phyloP scores from a whole-genome alignment of 192 early-diverging fungal species.

The Coemansia sp. region DNA sequence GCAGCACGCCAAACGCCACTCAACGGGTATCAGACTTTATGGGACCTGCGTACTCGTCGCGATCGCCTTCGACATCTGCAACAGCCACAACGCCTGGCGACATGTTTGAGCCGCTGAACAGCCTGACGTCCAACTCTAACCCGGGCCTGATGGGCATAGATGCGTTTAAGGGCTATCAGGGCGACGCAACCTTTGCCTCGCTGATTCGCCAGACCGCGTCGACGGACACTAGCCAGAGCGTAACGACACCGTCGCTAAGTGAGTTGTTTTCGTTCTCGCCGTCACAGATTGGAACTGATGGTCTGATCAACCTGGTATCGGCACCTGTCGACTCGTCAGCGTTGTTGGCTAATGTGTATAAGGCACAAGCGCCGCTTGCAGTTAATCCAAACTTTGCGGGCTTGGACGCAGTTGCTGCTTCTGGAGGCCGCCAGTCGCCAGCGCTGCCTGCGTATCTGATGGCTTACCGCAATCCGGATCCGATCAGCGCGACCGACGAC shows the following conservation, averaged over 20 bases:
- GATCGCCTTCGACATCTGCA: constrained; percentile 12
- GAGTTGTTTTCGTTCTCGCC: constrained; percentile 44
- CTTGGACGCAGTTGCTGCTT: not conserved
- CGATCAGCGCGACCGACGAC: constrained; percentile 26
- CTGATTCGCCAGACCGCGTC: constrained; percentile 21
- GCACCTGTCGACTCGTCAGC: not conserved
- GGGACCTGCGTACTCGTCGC: constrained; percentile 9
- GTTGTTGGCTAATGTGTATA: not conserved
- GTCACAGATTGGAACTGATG: constrained; percentile 10
- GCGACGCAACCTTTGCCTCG: constrained; percentile 28
- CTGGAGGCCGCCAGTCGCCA: not conserved
- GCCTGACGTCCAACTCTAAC: not conserved
- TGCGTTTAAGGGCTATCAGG: constrained; percentile 24
- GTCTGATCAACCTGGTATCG: constrained; percentile 31
- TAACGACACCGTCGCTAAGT: constrained; percentile 33
- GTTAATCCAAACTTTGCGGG: not conserved
- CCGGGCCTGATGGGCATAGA: constrained; percentile 23
- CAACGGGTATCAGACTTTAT: not conserved
- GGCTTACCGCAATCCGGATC: constrained; percentile 55
- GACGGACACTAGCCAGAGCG: constrained; percentile 1
- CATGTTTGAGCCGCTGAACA: constrained; percentile 44
- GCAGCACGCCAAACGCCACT: constrained; percentile 3
- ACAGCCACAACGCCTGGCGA: constrained; percentile 27
- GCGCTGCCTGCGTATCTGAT: constrained; percentile 37
- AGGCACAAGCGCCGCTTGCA: not conserved